phyloP scores from a whole-genome alignment of 164 flowering plant species.

The Aristolochia contorta region DNA sequence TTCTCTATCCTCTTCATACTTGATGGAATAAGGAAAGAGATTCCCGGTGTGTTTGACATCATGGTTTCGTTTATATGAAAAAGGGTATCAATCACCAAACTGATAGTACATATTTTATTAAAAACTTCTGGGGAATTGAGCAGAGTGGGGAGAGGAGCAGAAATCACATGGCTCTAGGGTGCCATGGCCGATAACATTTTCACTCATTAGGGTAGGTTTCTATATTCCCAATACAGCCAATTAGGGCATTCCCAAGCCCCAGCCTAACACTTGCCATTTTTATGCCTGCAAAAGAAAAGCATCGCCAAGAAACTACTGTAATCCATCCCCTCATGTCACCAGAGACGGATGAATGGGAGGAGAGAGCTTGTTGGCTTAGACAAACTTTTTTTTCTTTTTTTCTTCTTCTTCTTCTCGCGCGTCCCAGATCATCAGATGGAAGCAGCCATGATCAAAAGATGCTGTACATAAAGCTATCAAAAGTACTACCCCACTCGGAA shows the following conservation, averaged over 20 bases:
- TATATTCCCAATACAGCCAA: conserved; percentile 2
- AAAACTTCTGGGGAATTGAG: not conserved
- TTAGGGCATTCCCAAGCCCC: conserved; percentile 2
- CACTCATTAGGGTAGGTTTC: not conserved
- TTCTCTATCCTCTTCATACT: not conserved
- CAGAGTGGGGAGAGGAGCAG: not conserved
- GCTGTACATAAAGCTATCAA: too few species aligned
- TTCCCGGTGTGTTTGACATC: not conserved
- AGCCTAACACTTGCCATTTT: not conserved
- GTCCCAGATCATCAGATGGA: too few species aligned
- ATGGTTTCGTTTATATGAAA: not conserved
- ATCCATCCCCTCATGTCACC: not conserved
- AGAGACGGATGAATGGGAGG: not conserved
- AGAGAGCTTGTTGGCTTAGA: not conserved
- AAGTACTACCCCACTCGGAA: too few species aligned
- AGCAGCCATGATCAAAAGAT: not conserved
- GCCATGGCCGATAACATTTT: not conserved
- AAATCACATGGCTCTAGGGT: not conserved
- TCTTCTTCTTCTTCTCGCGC: too few species aligned
- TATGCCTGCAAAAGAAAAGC: conserved; percentile 1
- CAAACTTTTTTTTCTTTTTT: not conserved
- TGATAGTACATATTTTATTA: not conserved
- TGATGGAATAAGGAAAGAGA: not conserved
- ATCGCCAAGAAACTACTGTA: not conserved
- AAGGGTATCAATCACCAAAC: not conserved